Evolutionary conservation across 257 asterid species (phyloP).

Genomic region (Scutellaria baicalensis): DNA sequence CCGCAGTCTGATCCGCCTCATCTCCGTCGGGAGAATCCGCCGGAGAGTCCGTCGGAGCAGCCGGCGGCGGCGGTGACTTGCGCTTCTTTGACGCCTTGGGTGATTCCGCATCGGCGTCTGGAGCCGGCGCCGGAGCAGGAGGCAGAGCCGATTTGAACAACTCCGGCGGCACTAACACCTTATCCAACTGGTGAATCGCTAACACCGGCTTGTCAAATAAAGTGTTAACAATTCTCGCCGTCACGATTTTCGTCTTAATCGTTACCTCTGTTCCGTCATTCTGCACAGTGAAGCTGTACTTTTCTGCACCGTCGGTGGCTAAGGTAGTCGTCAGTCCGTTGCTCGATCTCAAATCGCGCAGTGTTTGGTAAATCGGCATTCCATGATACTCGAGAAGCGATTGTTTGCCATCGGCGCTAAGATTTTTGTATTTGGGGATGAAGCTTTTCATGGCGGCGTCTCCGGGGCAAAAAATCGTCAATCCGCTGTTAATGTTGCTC

Average conservation of each 20-base stretch:
- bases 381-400: constrained; percentile 53
- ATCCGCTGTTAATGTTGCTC: constrained; percentile 41
- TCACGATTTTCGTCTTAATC: constrained; percentile 37
- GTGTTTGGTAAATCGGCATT: constrained; percentile 43
- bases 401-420: constrained; percentile 21
- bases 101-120: constrained; percentile 5
- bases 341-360: constrained; percentile 38
- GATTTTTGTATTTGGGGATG: constrained; percentile 46
- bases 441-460: constrained; percentile 64
- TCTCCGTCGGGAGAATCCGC: constrained; percentile 24
- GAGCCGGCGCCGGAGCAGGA: constrained; percentile 25
- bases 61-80: constrained; percentile 27
- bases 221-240: constrained; percentile 44
- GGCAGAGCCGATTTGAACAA: constrained; percentile 40
- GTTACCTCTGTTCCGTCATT: constrained; percentile 48
- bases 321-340: constrained; percentile 46
- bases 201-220: constrained; percentile 43
- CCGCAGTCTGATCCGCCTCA: constrained; percentile 16
- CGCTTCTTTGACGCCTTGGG: constrained; percentile 14
- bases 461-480: constrained; percentile 65
- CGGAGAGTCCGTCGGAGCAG: constrained; percentile 16
- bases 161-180: constrained; percentile 52
- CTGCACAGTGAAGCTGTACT: constrained; percentile 50
- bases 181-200: constrained; percentile 43
- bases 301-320: constrained; percentile 53